Evolutionary conservation across 2,329 filamentous ascomycete genomes (phyloP).

Genomic region (Raffaelea albimanens): DNA sequence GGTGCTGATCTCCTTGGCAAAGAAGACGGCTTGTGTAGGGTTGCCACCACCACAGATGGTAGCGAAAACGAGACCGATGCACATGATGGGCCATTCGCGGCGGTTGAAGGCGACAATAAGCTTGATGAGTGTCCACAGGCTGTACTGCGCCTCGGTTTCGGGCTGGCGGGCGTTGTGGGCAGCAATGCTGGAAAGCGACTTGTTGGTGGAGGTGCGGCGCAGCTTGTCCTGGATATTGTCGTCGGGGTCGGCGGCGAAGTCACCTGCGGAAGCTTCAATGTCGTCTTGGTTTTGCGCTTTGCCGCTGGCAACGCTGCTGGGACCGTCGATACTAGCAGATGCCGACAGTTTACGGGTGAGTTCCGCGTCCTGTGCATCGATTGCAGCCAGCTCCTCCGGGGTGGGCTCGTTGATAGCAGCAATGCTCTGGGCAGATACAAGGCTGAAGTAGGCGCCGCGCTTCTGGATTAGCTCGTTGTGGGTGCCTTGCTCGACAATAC

Average conservation of each 20-base stretch:
- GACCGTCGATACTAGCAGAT: slow-evolving; percentile 19
- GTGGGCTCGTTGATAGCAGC: slow-evolving; percentile 47
- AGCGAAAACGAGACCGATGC: slow-evolving; percentile 62
- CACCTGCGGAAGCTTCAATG: slow-evolving; percentile 14
- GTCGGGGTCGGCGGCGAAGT: slow-evolving; percentile 45
- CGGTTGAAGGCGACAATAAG: slow-evolving; percentile 74
- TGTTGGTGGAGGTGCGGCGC: slow-evolving; percentile 42
- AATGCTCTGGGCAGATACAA: slow-evolving; percentile 85
- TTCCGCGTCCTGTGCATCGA: slow-evolving; percentile 37
- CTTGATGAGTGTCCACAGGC: slow-evolving; percentile 66
- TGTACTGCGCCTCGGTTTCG: slow-evolving; percentile 45
- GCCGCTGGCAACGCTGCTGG: neutral
- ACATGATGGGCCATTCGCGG: slow-evolving; percentile 62
- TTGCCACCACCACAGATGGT: slow-evolving; percentile 75
- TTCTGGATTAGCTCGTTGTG: slow-evolving; percentile 69
- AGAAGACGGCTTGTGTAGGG: slow-evolving; percentile 56
- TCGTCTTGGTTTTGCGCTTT: neutral
- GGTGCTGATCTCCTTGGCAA: slow-evolving; percentile 76
- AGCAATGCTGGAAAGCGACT: slow-evolving; percentile 61
- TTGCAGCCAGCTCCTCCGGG: slow-evolving; percentile 38
- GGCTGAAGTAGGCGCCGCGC: slow-evolving; percentile 66
- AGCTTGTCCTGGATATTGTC: slow-evolving; percentile 52
- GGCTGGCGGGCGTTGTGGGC: slow-evolving; percentile 33
- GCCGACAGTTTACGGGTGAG: slow-evolving; percentile 37
- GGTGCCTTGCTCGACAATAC: slow-evolving; percentile 86